Conservation (phyloP, 2,329 filamentous ascomycete genomes). For the Monosporascus sp. region DNA sequence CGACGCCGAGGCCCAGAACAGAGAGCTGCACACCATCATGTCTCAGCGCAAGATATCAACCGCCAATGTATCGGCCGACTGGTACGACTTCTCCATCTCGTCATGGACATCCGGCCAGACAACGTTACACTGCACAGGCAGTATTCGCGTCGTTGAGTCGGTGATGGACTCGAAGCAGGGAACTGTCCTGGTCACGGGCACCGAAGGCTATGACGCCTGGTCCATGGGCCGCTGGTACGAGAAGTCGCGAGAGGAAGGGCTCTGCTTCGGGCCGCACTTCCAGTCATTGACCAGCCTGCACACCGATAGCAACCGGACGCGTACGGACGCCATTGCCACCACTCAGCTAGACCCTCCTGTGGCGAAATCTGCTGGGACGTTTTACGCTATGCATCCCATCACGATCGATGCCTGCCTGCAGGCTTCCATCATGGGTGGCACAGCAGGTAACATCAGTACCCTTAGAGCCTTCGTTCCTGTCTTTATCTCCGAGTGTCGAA, state of each 20-base stretch:
- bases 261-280: conserved; percentile 7
- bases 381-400: conserved; percentile 17
- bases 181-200: background rate
- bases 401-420: conserved; percentile 19
- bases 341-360: background rate
- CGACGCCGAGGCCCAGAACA: background rate
- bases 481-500: background rate
- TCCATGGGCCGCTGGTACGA: conserved; percentile 12
- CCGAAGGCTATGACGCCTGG: background rate
- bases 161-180: background rate
- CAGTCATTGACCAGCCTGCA: conserved; percentile 2
- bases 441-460: background rate
- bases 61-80: conserved; percentile 1
- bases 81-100: conserved; percentile 14
- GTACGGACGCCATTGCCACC: background rate
- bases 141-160: conserved; percentile 1
- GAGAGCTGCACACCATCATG: conserved; percentile 10
- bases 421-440: conserved; percentile 8
- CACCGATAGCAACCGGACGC: background rate
- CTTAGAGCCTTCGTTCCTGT: background rate
- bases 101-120: conserved; percentile 6
- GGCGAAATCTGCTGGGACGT: background rate
- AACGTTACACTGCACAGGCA: conserved; percentile 12
- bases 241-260: conserved; percentile 4
- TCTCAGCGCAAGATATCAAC: conserved; percentile 2